A percentile compares a stretch with the other conserved stretches of the same genome.
Conservation (phyloP, 176 grass and related monocot species). For the Phoenix roebelenii region DNA sequence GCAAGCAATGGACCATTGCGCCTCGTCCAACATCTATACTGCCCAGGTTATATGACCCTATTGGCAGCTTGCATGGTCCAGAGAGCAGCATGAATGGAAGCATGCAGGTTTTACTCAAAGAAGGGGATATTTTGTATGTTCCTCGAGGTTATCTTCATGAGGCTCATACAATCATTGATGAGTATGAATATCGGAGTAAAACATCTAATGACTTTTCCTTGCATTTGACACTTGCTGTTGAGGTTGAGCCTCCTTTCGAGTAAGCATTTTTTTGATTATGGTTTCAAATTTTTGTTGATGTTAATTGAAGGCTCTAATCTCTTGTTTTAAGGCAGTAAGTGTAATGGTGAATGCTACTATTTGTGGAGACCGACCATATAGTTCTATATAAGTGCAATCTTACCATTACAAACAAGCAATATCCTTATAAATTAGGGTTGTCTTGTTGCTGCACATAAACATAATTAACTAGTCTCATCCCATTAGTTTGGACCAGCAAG, state of each 20-base stretch:
- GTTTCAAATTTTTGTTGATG: conserved; percentile 1
- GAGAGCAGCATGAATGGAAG: conserved; percentile 20
- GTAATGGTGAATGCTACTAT: no score
- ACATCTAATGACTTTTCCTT: conserved; percentile 32
- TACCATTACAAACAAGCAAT: no score
- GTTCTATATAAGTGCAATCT: no score
- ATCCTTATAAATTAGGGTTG: no score
- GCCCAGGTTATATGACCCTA: conserved; percentile 74
- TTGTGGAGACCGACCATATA: no score
- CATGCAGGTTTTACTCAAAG: conserved; percentile 32
- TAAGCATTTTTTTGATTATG: conserved; percentile 33
- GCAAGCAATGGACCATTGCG: conserved; percentile 62
- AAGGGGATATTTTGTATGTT: conserved; percentile 83
- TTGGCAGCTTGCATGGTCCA: conserved; percentile 34
- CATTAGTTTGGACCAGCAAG: no score
- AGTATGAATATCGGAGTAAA: conserved; percentile 10
- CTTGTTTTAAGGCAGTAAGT: no score
- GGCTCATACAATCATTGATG: conserved; percentile 36
- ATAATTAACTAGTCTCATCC: no score
- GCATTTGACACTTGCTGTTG: conserved; percentile 88
- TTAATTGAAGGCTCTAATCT: no score
- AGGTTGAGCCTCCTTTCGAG: conserved; percentile 82
- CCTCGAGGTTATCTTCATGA: conserved; percentile 82
- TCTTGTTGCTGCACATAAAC: no score
- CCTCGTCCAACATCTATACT: conserved; percentile 35